Evolutionary conservation across 257 asterid genomes (phyloP).

Genomic region (Marsdenia floribunda): DNA sequence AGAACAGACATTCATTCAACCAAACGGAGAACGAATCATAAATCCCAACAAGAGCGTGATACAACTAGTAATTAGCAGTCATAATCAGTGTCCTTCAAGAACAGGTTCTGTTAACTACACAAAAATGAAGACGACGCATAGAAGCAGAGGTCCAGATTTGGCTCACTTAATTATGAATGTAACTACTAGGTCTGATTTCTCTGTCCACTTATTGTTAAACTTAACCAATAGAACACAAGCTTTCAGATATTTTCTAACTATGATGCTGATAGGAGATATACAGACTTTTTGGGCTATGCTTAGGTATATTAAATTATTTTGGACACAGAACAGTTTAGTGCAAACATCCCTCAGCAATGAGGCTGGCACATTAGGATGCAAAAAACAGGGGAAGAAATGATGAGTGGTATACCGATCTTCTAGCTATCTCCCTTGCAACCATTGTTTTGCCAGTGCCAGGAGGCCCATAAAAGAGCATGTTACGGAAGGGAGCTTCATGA

Average conservation of each 20-base stretch:
- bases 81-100: not conserved
- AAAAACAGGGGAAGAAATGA: slow-evolving; percentile 1
- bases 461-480: slow-evolving; percentile 96
- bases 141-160: not conserved
- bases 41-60: not conserved
- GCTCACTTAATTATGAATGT: not conserved
- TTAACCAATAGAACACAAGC: not conserved
- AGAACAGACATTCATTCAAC: not conserved
- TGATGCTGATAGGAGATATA: not conserved
- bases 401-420: slow-evolving; percentile 66
- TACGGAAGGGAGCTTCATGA: slow-evolving; percentile 95
- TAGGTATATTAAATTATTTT: not conserved
- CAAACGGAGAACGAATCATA: not conserved
- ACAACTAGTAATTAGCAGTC: not conserved
- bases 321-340: not conserved
- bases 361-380: not conserved
- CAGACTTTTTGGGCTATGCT: not conserved
- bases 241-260: not conserved
- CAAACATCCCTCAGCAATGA: not conserved
- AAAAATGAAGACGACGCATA: not conserved
- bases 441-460: slow-evolving; percentile 99
- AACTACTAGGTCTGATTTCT: not conserved
- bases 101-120: not conserved
- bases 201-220: not conserved
- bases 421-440: slow-evolving; percentile 97